Base-by-base conservation (phyloP, 768 basidiomycete species). In the Tylopilus vinaceipallidus region DNA sequence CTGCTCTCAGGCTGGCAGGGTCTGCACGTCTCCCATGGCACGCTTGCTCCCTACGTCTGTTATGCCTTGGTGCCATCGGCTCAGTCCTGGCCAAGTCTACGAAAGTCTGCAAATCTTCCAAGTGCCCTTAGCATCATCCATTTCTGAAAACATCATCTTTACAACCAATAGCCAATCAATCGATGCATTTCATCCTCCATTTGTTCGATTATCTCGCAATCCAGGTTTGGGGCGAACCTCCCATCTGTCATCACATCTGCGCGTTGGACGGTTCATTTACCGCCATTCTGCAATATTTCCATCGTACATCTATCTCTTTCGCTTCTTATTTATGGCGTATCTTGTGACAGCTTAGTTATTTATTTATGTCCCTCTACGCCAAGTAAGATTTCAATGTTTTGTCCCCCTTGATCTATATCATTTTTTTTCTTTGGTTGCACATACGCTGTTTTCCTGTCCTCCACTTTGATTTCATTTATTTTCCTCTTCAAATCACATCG, bases 361-460 rank as follows among this genome's bases (percentile, higher is more conserved):
- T 69, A 67, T 69, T 55, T 69, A 67, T 58, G 65, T 62, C 57
- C 57, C 54, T 56, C 61, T 65, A 47, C 60, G 65, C 64, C 65
- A 19, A 35, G 45, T 57, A 49, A 55, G 38, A 43, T 27, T n/a
- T 20, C n/a, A n/a, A 19, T 14, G 35, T 35, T 39, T 20, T n/a
- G 4, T 13, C 23, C 12, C 13, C 22, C 40, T 42, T 27, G 13
- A 37, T 47, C 45, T 51, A 27, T 26, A n/a, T 34, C 20, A 24
- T 16, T 22, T 40, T 45, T 40, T 45, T 22, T 20, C n/a, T 32
- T 29, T 26, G 17, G 49, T 34, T 17, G 22, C 47, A 58, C 20
- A 42, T 45, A 55, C 38, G 13, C 10, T 43, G 40, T 47, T 57
- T 13, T 46, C 13, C 13, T 42, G 23, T n/a, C n/a, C 13, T 19